Conservation (phyloP, 805 yeast genomes). For the Pichia scutulata region DNA sequence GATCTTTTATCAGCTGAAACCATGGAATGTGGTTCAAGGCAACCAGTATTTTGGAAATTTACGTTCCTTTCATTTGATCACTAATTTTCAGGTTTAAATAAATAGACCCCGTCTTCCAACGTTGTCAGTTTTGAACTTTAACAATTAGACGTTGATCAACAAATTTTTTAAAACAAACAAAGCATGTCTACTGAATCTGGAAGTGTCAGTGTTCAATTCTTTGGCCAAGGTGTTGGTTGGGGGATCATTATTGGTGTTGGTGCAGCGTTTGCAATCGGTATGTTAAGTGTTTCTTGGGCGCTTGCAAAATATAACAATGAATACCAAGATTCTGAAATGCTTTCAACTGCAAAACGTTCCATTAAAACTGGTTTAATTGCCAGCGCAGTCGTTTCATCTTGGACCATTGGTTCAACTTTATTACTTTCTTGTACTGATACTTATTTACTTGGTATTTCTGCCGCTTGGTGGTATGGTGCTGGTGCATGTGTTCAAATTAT, state of each 20-base stretch:
- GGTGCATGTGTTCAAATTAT: conserved; percentile 31
- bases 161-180: neutral
- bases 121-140: neutral
- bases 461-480: conserved; percentile 30
- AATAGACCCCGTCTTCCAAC: neutral
- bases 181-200: neutral
- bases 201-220: conserved; percentile 3
- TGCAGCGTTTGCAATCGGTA: conserved; percentile 35
- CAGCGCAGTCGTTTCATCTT: conserved; percentile 29
- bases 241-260: conserved; percentile 40
- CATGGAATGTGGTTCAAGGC: no score
- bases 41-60: neutral
- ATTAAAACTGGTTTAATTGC: conserved; percentile 31
- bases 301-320: conserved; percentile 32
- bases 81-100: no score
- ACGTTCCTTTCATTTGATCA: no score
- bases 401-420: conserved; percentile 31
- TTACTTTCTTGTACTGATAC: conserved; percentile 26
- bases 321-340: conserved; percentile 36
- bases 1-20: no score
- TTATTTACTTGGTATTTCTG: conserved; percentile 29
- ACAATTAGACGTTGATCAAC: no score
- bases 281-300: conserved; percentile 29
- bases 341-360: conserved; percentile 32
- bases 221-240: conserved; percentile 29